Base-by-base conservation (phyloP, 306 rosid species). In the Castanea sativa region DNA sequence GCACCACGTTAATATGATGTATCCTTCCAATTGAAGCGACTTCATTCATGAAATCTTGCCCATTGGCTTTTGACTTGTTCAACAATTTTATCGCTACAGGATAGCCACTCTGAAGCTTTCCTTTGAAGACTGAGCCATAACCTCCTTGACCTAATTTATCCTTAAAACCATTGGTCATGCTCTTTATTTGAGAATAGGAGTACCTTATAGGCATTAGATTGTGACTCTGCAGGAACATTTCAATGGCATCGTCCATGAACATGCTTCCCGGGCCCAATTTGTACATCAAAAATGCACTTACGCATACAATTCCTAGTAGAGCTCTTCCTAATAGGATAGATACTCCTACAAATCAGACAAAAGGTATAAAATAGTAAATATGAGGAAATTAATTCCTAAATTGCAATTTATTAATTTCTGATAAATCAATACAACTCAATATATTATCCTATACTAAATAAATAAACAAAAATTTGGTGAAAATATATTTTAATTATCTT, bases 1-100 rank as follows among this genome's bases (percentile, higher is more conserved):
- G 75, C 16, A 71, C 75, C 10, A 71, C 57, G 45, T 71, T 71
- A 20, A 43, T 25, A 71, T 71, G 75, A 23, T 45, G 18, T 32
- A 71, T 41, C 16, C 69, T 61, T 20, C 35, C 29, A 18, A 61
- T 20, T 0, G 69, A 25, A 20, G 69, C 23, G 0, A 71, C 75
- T 43, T 71, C 58, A 43, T 27, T 43, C 11, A 71, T 71, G 25
- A 71, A 71, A 18, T 71, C 59, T 41, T 71, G 56, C 8, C 75
- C 35, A 0, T 71, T 45, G 4, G 75, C 30, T 18, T 71, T 43
- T 6, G 75, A 38, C 14, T 71, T 71, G 25, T n/a, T 18, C 25
- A 41, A 49, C 29, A 71, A 6, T 0, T 71, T 71, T 5, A 71
- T 41, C 1, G 75, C 57, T n/a, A 71, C 57, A 41, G 12, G 27